Conservation (phyloP, 495 filamentous ascomycete species). For the Bacidia gigantensis region DNA sequence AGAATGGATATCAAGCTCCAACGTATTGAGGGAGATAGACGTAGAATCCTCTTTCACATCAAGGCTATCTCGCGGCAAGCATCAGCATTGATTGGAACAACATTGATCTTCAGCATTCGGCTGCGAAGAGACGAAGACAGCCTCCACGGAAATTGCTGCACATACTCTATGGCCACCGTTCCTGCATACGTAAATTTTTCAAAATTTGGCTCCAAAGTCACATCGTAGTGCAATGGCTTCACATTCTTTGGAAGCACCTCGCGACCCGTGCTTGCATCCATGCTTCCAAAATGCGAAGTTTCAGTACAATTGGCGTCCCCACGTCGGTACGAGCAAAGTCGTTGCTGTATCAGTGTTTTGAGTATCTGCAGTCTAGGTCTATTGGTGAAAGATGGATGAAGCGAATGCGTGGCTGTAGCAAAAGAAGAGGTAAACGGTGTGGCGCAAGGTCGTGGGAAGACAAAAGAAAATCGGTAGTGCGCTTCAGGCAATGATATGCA, state of each 20-base stretch:
- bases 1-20: constrained; percentile 72
- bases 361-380: background rate
- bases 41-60: constrained; percentile 75
- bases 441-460: background rate
- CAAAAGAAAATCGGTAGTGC: background rate
- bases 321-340: constrained; percentile 30
- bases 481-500: background rate
- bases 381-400: background rate
- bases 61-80: too few species aligned
- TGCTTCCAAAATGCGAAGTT: constrained; percentile 16
- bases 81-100: too few species aligned
- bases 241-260: constrained; percentile 56
- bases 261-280: constrained; percentile 39
- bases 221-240: constrained; percentile 50
- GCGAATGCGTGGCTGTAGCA: too few species aligned
- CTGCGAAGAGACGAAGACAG: constrained; percentile 7
- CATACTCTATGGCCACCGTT: constrained; percentile 50
- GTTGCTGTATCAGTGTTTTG: background rate
- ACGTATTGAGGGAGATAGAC: constrained; percentile 75
- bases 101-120: too few species aligned
- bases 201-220: constrained; percentile 55
- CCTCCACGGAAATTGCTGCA: constrained; percentile 12
- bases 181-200: constrained; percentile 50
- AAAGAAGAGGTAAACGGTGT: background rate
- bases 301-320: constrained; percentile 23